phyloP scores from a whole-genome alignment of 108 stramenopile species.

The Cylindrotheca fusiformis region DNA sequence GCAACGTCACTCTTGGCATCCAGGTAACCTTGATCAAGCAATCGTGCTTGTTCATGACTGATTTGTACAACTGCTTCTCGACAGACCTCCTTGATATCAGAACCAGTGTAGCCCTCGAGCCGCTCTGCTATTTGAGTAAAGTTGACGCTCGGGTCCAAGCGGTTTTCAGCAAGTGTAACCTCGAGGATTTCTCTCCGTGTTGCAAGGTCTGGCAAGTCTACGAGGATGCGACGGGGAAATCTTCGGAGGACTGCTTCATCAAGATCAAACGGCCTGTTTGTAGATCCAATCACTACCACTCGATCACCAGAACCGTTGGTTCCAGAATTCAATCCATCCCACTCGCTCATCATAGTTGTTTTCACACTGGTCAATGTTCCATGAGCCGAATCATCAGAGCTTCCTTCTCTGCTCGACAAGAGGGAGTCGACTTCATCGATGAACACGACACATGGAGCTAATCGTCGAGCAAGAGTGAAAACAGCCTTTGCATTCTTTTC shows the following conservation, averaged over 20 bases:
- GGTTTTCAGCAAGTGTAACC: constrained; percentile 89
- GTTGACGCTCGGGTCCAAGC: constrained; percentile 78
- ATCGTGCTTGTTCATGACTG: constrained; percentile 90
- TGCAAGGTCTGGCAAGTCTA: constrained; percentile 92
- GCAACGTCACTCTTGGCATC: constrained; percentile 31
- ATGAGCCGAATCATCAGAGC: constrained; percentile 93
- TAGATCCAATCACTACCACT: constrained; percentile 96
- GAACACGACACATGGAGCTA: constrained; percentile 95
- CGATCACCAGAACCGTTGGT: constrained; percentile 87
- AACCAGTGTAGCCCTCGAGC: constrained; percentile 96
- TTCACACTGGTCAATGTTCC: constrained; percentile 97
- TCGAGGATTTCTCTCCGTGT: constrained; percentile 89
- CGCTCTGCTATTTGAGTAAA: constrained; percentile 85
- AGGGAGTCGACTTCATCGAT: constrained; percentile 97
- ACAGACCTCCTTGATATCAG: constrained; percentile 96
- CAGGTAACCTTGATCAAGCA: constrained; percentile 71
- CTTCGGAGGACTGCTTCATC: constrained; percentile 96
- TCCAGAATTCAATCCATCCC: constrained; percentile 95
- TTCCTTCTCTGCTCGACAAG: constrained; percentile 85
- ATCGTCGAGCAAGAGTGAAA: constrained; percentile 93
- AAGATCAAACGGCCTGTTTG: constrained; percentile 96
- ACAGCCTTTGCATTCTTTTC: constrained; percentile 99
- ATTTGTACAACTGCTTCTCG: constrained; percentile 95
- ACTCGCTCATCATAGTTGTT: constrained; percentile 96
- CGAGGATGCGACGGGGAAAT: constrained; percentile 94